These are phyloP conservation scores for Rhododendron simsii DNA, from an alignment of 148 eudicot genomes.

Conservation along the genomic window DNA sequence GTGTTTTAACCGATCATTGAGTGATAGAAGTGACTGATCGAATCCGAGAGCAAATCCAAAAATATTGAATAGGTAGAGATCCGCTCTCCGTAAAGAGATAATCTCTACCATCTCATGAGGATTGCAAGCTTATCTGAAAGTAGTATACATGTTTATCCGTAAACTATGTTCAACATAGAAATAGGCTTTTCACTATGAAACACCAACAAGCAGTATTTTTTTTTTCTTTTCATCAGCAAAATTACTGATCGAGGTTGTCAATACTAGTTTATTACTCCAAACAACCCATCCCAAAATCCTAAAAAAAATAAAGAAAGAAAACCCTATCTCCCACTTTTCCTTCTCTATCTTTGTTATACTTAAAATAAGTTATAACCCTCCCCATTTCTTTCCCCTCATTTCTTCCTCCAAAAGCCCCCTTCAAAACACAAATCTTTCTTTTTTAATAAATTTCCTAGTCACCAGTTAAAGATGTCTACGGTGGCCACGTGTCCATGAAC, in stretches of 20 bases:
- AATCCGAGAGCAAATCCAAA: too few relatives aligned
- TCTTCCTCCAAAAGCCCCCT: too few relatives aligned
- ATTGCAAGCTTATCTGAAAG: not conserved
- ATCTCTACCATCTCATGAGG: not conserved
- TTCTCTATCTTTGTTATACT: too few relatives aligned
- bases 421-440: too few relatives aligned
- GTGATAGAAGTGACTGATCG: too few relatives aligned
- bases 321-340: too few relatives aligned
- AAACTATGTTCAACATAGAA: not conserved
- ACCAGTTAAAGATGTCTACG: not conserved
- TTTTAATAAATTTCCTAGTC: accelerated
- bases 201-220: not conserved
- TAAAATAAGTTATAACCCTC: too few relatives aligned
- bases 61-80: too few relatives aligned
- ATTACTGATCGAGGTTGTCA: not conserved
- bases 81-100: not conserved
- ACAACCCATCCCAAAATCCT: too few relatives aligned
- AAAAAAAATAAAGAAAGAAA: too few relatives aligned
- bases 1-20: too few relatives aligned
- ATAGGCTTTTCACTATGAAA: not conserved
- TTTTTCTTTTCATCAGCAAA: not conserved
- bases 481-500: not conserved
- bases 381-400: too few relatives aligned
- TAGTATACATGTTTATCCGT: not conserved
- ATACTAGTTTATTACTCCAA: not conserved